phyloP scores from a whole-genome alignment of 805 yeast genomes.

The Kregervanrija pseudodelftensis region DNA sequence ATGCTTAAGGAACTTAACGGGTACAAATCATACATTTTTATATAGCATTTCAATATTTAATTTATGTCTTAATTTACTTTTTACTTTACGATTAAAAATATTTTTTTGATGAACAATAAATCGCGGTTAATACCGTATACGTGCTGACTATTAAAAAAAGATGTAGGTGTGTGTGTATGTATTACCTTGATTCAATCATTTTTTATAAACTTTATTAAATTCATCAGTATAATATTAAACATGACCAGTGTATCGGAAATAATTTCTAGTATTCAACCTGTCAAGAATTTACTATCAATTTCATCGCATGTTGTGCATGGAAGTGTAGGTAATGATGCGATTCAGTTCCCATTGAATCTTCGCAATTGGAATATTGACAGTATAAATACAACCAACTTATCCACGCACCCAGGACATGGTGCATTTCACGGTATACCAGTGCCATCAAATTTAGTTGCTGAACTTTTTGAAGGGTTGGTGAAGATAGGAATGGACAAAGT shows the following conservation, averaged over 20 bases:
- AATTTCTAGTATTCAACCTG: conserved; percentile 1
- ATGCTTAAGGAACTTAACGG: not conserved
- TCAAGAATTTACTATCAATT: conserved; percentile 40
- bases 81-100: too few species aligned
- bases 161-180: not conserved
- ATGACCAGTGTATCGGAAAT: not conserved
- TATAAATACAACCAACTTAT: conserved; percentile 79
- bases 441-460: conserved; percentile 36
- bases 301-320: conserved; percentile 96
- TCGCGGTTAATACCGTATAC: too few species aligned
- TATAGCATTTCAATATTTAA: too few species aligned
- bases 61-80: too few species aligned
- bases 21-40: too few species aligned
- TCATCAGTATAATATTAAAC: not conserved
- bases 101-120: too few species aligned
- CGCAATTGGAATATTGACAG: conserved; percentile 92
- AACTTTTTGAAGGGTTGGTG: conserved; percentile 49
- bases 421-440: conserved; percentile 52
- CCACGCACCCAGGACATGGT: conserved; percentile 91
- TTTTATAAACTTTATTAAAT: not conserved
- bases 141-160: not conserved
- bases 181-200: not conserved
- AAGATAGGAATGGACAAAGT: conserved; percentile 31
- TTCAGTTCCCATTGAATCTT: conserved; percentile 81
- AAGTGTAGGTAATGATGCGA: conserved; percentile 88